Conservation (phyloP, 1,284 basidiomycete species). For the Fomitopsis pinicola region DNA sequence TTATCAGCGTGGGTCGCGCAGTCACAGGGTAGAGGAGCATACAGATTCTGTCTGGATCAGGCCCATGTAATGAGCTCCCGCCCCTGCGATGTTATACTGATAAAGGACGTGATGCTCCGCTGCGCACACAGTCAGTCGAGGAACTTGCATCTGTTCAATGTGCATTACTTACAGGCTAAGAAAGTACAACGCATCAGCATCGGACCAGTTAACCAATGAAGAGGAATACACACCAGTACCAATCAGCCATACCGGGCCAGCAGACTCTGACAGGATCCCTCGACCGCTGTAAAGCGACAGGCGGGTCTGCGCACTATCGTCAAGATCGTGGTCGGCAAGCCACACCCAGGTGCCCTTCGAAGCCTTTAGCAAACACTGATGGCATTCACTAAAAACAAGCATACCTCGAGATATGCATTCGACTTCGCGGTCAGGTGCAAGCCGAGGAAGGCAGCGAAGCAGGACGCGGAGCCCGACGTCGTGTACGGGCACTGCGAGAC, state of each 20-base stretch:
- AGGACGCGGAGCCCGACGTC: slow-evolving; percentile 35
- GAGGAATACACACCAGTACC: slow-evolving; percentile 48
- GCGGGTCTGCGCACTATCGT: slow-evolving; percentile 39
- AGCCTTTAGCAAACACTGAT: not conserved
- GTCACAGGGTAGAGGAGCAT: not conserved
- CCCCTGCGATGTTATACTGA: slow-evolving; percentile 61
- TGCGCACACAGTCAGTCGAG: slow-evolving; percentile 5
- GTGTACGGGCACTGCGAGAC: slow-evolving; percentile 36
- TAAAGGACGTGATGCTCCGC: slow-evolving; percentile 65
- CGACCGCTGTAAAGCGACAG: slow-evolving; percentile 68
- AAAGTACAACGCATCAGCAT: not conserved
- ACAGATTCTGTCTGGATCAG: slow-evolving; percentile 65
- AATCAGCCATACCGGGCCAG: slow-evolving; percentile 72
- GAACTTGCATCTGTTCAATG: not conserved
- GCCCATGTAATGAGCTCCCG: slow-evolving; percentile 66
- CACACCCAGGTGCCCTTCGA: slow-evolving; percentile 57
- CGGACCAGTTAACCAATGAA: not conserved
- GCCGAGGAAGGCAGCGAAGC: slow-evolving; percentile 57
- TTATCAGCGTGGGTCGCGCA: not conserved
- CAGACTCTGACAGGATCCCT: slow-evolving; percentile 74
- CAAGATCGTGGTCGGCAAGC: slow-evolving; percentile 76
- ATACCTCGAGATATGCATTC: slow-evolving; percentile 56
- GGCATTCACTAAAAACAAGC: not conserved
- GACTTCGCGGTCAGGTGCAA: slow-evolving; percentile 58
- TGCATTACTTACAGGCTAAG: slow-evolving; percentile 2